Evolutionary conservation across 495 filamentous ascomycete genomes (phyloP), one percentile per base, ranked within the genome.

Genomic region (Darksidea phi): DNA sequence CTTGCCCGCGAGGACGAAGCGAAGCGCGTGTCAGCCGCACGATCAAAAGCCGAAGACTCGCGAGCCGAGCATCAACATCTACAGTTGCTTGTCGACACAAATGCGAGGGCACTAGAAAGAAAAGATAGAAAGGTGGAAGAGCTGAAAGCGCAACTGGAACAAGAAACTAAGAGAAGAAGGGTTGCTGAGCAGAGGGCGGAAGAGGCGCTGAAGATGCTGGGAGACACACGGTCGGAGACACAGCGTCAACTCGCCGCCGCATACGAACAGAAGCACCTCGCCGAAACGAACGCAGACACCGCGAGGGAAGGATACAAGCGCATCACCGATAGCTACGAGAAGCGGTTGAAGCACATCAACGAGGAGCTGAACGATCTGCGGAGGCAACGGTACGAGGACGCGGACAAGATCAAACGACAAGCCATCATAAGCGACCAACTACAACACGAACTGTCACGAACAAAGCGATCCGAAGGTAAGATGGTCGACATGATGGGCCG

Each of bases 111-210:
- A 1, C 48, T 69, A 10, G 66, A 69, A 32, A 47, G 66, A 15
- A 69, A 66, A 48, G 66, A 69, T 24, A 51, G 66, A 28, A 69
- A 69, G 34, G 12, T 69, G 5, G 63, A 62, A 10, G 66, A 69
- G 28, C 43, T 69, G 37, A 62, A 60, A 47, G 62, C 66, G n/a
- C 34, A 57, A 1, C 55, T 69, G 23, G 66, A 69, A 10, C 24
- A 36, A 10, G 66, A 69, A 38, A 8, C 48, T 23, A 43, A 56
- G 37, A 26, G 66, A n/a, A 47, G 66, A 20, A 59, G 50, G 21
- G 47, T 41, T 0, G 66, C 66, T 1, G 66, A 69, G 48, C 38
- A 61, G 34, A 34, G 66, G 20, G 66, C 63, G 12, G 62, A 49
- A 8, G 62, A 62, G 36, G 57, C 57, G 17, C 46, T 57, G 20